phyloP scores from a whole-genome alignment of 352 stramenopile species.

The Phytophthora macrochlamydospora region DNA sequence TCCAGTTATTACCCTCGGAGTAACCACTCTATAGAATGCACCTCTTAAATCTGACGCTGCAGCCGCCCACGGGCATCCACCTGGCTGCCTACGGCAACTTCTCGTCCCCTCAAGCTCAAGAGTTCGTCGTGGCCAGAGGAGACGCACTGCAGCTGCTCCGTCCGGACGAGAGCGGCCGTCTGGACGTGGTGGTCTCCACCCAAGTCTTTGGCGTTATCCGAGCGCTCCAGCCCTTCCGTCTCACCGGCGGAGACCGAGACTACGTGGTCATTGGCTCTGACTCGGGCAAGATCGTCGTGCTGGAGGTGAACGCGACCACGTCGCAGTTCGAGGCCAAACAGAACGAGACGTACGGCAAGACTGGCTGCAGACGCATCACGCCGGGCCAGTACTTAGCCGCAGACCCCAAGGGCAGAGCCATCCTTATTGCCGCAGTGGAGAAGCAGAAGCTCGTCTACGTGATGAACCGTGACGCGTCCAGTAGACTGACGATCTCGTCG shows the following conservation, averaged over 20 bases:
- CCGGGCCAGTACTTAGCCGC: slow-evolving; percentile 97
- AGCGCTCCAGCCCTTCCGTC: slow-evolving; percentile 89
- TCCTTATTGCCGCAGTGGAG: slow-evolving; percentile 97
- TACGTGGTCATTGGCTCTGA: slow-evolving; percentile 97
- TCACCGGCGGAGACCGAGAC: slow-evolving; percentile 92
- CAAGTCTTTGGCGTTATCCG: slow-evolving; percentile 94
- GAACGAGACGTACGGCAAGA: slow-evolving; percentile 97
- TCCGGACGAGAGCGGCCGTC: slow-evolving; percentile 64
- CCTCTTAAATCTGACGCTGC: slow-evolving; percentile 89
- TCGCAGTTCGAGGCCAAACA: slow-evolving; percentile 89
- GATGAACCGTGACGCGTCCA: slow-evolving; percentile 96
- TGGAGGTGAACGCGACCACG: slow-evolving; percentile 91
- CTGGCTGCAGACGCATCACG: slow-evolving; percentile 95
- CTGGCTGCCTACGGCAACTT: slow-evolving; percentile 93
- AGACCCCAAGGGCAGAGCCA: slow-evolving; percentile 96
- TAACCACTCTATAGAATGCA: slow-evolving; percentile 51
- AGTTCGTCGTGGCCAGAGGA: slow-evolving; percentile 95
- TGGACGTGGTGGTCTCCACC: slow-evolving; percentile 84
- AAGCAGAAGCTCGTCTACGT: slow-evolving; percentile 99
- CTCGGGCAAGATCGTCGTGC: slow-evolving; percentile 94
- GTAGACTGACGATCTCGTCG: slow-evolving; percentile 96
- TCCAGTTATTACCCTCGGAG: too few species aligned
- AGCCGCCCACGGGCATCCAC: slow-evolving; percentile 82
- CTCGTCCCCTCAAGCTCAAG: slow-evolving; percentile 87
- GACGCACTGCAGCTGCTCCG: slow-evolving; percentile 95